phyloP scores from a whole-genome alignment of 2,329 filamentous ascomycete genomes.

The Venturia pyrina region DNA sequence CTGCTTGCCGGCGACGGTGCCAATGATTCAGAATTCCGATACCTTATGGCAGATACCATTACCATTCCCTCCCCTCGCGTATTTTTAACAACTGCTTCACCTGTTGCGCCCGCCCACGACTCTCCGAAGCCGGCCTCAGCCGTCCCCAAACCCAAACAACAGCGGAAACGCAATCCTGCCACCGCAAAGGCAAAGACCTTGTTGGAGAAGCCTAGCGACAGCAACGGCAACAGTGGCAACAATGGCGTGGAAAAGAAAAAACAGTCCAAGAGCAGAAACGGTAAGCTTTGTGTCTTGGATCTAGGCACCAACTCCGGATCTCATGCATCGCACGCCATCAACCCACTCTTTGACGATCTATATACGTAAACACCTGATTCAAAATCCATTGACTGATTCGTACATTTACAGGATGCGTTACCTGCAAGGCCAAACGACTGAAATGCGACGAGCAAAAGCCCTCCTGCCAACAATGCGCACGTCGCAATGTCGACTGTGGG shows the following conservation, averaged over 20 bases:
- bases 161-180: conserved; percentile 9
- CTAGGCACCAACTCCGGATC: not conserved
- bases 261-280: conserved; percentile 67
- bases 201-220: conserved; percentile 1
- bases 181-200: conserved; percentile 3
- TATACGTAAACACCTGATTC: not conserved
- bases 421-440: conserved; percentile 62
- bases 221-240: conserved; percentile 14
- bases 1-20: conserved; percentile 11
- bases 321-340: not conserved
- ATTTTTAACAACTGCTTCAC: conserved; percentile 33
- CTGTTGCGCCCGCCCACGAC: conserved; percentile 19
- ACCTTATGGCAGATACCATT: conserved; percentile 43
- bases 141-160: not conserved
- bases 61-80: conserved; percentile 50
- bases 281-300: conserved; percentile 36
- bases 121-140: conserved; percentile 12
- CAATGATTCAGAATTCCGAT: not conserved
- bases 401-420: conserved; percentile 50
- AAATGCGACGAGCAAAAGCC: conserved; percentile 68
- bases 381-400: not conserved
- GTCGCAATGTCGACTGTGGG: conserved; percentile 54
- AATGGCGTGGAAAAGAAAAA: conserved; percentile 49
- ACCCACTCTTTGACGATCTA: not conserved
- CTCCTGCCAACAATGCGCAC: conserved; percentile 55